A percentile compares a stretch with the other conserved stretches of the same genome.
Evolutionary conservation across 805 yeast genomes (phyloP).

Genomic region (Ogataea haglerorum): DNA sequence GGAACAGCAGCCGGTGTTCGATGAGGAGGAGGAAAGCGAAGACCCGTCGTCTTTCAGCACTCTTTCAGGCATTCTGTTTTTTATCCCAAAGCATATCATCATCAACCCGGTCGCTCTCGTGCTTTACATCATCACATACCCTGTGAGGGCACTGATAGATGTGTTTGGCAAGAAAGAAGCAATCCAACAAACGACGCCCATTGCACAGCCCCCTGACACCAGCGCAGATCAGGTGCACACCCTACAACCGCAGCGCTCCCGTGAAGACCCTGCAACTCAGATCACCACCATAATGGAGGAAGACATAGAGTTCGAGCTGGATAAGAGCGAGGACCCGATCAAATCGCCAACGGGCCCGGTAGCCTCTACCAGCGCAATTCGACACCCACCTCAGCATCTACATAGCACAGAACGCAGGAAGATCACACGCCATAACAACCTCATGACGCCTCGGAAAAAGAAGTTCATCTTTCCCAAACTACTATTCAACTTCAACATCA

Average conservation of each 20-base stretch:
- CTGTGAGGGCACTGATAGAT: conserved; percentile 40
- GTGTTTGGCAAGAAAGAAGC: background rate
- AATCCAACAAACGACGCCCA: background rate
- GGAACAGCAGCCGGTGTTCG: conserved; percentile 6
- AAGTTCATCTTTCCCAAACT: conserved; percentile 34
- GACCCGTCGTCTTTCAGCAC: conserved; percentile 16
- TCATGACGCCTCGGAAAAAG: conserved; percentile 20
- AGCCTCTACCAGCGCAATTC: conserved; percentile 2
- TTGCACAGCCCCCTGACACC: background rate
- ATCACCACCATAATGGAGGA: conserved; percentile 34
- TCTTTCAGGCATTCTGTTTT: conserved; percentile 35
- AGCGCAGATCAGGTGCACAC: no score
- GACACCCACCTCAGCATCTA: conserved; percentile 6
- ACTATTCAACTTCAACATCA: conserved; percentile 32
- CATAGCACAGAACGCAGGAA: conserved; percentile 2
- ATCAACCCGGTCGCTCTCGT: conserved; percentile 48
- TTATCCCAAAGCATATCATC: conserved; percentile 48
- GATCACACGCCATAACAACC: background rate
- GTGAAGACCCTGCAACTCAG: conserved; percentile 8
- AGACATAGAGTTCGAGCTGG: conserved; percentile 34
- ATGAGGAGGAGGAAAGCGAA: conserved; percentile 1
- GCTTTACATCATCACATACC: conserved; percentile 54
- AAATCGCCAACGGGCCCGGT: conserved; percentile 32
- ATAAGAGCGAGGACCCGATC: conserved; percentile 31
- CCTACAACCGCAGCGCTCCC: background rate